Evolutionary conservation across 495 filamentous ascomycete species (phyloP).

Genomic region (Apiosordaria backusii): DNA sequence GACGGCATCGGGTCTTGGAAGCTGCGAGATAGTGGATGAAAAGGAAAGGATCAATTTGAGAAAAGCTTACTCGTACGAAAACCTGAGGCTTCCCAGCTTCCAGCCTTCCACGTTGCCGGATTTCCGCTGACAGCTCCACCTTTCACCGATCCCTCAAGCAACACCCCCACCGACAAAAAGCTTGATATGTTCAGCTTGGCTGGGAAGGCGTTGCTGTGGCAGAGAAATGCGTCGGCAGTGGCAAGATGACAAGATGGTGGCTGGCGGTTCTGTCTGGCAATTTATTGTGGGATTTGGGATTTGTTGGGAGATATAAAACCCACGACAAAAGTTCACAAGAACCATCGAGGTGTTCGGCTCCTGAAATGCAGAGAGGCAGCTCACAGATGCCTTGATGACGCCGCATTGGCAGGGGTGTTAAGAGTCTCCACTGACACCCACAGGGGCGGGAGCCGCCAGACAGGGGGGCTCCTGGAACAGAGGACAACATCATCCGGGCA

Average conservation of each 20-base stretch:
- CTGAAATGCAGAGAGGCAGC: constrained; percentile 4
- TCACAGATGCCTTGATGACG: constrained; percentile 13
- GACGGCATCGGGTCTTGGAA: constrained; percentile 6
- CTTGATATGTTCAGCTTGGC: constrained; percentile 1
- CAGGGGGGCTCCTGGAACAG: constrained; percentile 2
- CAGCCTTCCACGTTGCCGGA: constrained; percentile 2
- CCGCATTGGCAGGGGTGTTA: constrained; percentile 14
- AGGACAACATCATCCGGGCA: neutral
- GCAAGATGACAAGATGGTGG: neutral
- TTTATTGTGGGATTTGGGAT: neutral
- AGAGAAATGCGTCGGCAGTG: neutral
- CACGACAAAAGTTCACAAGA: neutral
- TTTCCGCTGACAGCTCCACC: constrained; percentile 9
- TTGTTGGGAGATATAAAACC: neutral
- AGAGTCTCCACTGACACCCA: neutral
- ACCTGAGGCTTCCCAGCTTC: constrained; percentile 1
- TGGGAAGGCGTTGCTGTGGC: neutral
- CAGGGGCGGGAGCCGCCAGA: constrained; percentile 4
- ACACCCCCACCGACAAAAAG: constrained; percentile 1
- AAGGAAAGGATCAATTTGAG: neutral
- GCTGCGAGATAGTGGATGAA: neutral
- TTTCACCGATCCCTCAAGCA: neutral
- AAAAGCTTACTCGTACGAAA: constrained; percentile 2
- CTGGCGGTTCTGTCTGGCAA: neutral
- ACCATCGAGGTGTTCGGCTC: constrained; percentile 9